Evolutionary conservation across 2,329 filamentous ascomycete species (phyloP).

Genomic region (Penicillium fuscoglaucum): DNA sequence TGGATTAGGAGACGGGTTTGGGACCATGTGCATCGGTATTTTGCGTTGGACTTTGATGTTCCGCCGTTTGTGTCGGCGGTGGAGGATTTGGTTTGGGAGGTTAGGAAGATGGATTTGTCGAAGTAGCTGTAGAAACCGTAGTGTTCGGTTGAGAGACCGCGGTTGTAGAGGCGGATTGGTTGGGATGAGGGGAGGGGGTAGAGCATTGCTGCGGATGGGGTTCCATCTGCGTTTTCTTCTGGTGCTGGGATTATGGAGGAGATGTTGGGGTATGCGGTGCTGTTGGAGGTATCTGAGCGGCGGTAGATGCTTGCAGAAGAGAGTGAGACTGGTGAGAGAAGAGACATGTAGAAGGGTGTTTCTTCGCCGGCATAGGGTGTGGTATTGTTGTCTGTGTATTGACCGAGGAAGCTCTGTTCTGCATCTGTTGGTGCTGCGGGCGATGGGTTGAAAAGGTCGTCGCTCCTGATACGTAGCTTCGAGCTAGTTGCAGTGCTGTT

Average conservation of each 20-base stretch:
- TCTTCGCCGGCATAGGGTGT: conserved; percentile 77
- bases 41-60: conserved; percentile 47
- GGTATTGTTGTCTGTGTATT: conserved; percentile 78
- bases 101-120: conserved; percentile 80
- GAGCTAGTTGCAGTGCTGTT: conserved; percentile 62
- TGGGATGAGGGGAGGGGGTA: conserved; percentile 69
- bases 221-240: conserved; percentile 64
- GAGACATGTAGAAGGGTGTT: conserved; percentile 83
- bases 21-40: conserved; percentile 57
- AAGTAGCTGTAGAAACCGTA: conserved; percentile 95
- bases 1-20: conserved; percentile 62
- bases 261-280: conserved; percentile 46
- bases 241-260: conserved; percentile 64
- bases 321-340: conserved; percentile 52
- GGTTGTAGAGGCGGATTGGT: conserved; percentile 81
- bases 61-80: conserved; percentile 54
- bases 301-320: conserved; percentile 44
- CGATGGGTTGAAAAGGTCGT: conserved; percentile 43
- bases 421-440: conserved; percentile 54
- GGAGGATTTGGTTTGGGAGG: conserved; percentile 48
- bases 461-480: conserved; percentile 32
- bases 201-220: conserved; percentile 69
- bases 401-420: conserved; percentile 77
- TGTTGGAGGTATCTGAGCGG: conserved; percentile 30
- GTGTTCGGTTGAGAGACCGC: conserved; percentile 76